These are phyloP conservation scores for Malania oleifera DNA, from an alignment of 164 flowering plant species.

Conservation along the genomic window DNA sequence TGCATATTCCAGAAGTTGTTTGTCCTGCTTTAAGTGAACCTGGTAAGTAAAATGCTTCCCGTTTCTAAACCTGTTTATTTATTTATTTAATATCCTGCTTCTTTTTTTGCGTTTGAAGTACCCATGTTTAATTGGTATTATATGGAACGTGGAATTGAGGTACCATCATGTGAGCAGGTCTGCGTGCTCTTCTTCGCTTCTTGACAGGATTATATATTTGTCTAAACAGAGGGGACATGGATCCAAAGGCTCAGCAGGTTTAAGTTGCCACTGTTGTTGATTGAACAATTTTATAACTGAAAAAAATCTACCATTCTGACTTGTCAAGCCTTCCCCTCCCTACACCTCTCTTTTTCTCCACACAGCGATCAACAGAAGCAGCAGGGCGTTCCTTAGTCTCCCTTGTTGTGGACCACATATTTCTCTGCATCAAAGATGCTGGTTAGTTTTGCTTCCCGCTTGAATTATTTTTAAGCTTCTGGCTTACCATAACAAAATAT, in stretches of 20 bases:
- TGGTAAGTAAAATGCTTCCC: constrained; percentile 33
- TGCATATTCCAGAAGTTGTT: constrained; percentile 86
- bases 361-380: constrained; percentile 74
- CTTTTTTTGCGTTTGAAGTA: neutral
- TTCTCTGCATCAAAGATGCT: constrained; percentile 86
- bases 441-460: constrained; percentile 39
- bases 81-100: too few relatives aligned
- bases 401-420: constrained; percentile 82
- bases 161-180: constrained; percentile 45
- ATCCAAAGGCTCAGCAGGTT: constrained; percentile 73
- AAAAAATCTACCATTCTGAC: neutral
- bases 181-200: constrained; percentile 95
- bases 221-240: constrained; percentile 87
- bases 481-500: neutral
- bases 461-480: constrained; percentile 1
- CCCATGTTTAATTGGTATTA: neutral
- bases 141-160: constrained; percentile 1
- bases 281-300: neutral
- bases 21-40: constrained; percentile 98
- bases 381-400: constrained; percentile 93
- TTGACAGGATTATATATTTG: constrained; percentile 92
- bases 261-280: neutral
- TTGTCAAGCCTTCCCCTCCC: neutral
- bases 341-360: constrained; percentile 12
- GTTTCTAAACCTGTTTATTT: neutral